Evolutionary conservation across 768 basidiomycete genomes (phyloP), one percentile per base, ranked within the genome.

Genomic region (Russula brevipes): DNA sequence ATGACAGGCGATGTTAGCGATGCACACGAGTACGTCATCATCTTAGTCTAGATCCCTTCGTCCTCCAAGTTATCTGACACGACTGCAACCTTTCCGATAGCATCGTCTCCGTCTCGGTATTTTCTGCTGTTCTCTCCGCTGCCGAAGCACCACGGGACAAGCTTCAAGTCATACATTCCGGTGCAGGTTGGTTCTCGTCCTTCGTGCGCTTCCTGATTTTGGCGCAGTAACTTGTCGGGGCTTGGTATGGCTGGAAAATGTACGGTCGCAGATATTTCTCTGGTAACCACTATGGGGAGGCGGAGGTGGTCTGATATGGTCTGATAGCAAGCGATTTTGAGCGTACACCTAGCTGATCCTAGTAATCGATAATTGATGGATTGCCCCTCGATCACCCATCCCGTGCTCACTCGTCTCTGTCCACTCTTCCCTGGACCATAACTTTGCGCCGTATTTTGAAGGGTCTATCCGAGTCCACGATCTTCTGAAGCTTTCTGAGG

Each of bases 1-100:
- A 83, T 95, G 75, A 99, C 97, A 1, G 97, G 97, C 47, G 93
- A 98, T 69, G 91, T 99, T 3, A 86, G 82, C 57, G 96, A 98
- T 70, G 81, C 85, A 41, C 93, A 95, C 72, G 93, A 98, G 94
- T 97, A 76, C 69, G 91, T 78, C 17, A n/a, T 45, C 24, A n/a
- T 45, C 24, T 49, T 49, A 33, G 5, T 12, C 24, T 45, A 30
- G 17, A 55, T 39, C 54, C 42, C 46, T 46, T 51, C 52, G 3
- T 33, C 11, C 24, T 45, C 38, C 39, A 12, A 35, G 33, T 44
- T 36, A 16, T 19, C 35, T 59, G 14, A 54, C 19, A 31, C 65
- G 66, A 46, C 66, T 38, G 11, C 24, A n/a, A 52, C n/a, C 31
- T 47, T 17, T 42, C 31, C 16, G 5, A 31, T 39, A 96, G 94